Conservation (phyloP, 306 rosid genomes). For the Ochetophila trinervis region DNA sequence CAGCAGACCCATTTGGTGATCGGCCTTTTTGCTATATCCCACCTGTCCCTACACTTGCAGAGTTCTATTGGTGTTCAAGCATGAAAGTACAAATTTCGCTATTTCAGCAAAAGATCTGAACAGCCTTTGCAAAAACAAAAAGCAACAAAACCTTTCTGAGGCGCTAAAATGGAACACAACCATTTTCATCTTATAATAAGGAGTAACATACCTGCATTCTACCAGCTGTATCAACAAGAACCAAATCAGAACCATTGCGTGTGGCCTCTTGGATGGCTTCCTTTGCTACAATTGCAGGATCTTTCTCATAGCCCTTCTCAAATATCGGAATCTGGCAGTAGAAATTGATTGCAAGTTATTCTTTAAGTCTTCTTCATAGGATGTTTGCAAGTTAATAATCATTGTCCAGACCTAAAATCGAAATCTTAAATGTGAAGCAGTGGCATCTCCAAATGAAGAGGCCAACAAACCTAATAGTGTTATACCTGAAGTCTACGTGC, state of each 20-base stretch:
- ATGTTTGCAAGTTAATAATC: too few species aligned
- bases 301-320: constrained; percentile 98
- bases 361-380: too few species aligned
- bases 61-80: too few species aligned
- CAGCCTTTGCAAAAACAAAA: neutral
- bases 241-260: constrained; percentile 90
- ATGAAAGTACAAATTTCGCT: too few species aligned
- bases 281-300: constrained; percentile 96
- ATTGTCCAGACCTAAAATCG: too few species aligned
- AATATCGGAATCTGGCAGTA: constrained; percentile 80
- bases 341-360: too few species aligned
- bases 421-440: too few species aligned
- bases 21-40: too few species aligned
- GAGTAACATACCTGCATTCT: constrained; percentile 79
- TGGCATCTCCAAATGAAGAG: too few species aligned
- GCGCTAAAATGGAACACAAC: neutral
- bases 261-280: constrained; percentile 98
- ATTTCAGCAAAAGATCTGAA: too few species aligned
- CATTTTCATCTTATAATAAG: neutral
- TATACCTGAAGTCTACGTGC: constrained; percentile 97
- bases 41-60: too few species aligned
- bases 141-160: neutral
- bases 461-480: neutral
- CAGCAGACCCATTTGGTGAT: too few species aligned
- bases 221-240: constrained; percentile 98